Evolutionary conservation across 257 asterid genomes (phyloP), one percentile per base, ranked within the genome.

Genomic region (Penstemon davidsonii): DNA sequence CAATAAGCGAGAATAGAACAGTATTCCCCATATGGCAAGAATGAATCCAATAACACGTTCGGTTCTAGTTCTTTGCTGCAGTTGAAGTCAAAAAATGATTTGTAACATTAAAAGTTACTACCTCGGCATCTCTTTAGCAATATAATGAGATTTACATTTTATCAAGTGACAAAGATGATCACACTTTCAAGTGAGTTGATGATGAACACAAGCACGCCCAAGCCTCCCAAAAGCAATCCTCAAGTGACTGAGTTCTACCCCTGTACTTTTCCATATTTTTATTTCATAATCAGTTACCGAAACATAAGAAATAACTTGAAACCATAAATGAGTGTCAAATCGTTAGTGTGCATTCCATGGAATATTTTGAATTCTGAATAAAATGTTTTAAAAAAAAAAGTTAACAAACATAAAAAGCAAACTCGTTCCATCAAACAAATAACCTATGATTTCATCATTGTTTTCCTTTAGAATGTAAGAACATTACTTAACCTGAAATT

Each of bases 221-320:
- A 60, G 99, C 99, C 85, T 93, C 97, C 97, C 99, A 93, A 62
- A 80, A 88, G 87, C 99, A 93, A 77, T 93, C 99, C 85, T 93
- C 99, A 38, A 93, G 88, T 71, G 96, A 79, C 64, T 86, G 88
- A 71, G 76, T 55, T 73, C 75, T 73, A 40, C 85, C 86, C 92
- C 99, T 90, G 92, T 70, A 59, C 70, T 68, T 76, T 73, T 73
- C 75, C 84, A 80, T 6, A 41, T 55, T 72, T 33, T 40, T 6
- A 66, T 63, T 47, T 64, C 56, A 59, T 58, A 45, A 67, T 74
- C 76, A 77, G 77, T 46, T 19, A 52, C 53, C 12, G 12, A 40
- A 13, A 68, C 39, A 13, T 39, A 67, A 60, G 49, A 59, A 6
- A 6, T 8, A 25, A 36, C 57, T 37, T 25, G 1, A 42, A 67